phyloP scores from a whole-genome alignment of 192 early-diverging fungal species.

The Funneliformis geosporum region DNA sequence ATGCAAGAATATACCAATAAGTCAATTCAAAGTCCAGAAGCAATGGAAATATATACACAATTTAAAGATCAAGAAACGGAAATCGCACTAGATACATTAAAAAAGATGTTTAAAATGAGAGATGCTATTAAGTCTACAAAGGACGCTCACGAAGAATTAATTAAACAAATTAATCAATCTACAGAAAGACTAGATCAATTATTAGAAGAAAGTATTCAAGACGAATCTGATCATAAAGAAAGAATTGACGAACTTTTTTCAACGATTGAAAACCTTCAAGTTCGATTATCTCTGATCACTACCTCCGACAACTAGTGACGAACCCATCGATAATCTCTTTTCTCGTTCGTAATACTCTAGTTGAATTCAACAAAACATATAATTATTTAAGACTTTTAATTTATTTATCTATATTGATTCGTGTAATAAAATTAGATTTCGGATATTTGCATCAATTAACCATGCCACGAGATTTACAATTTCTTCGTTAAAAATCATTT shows the following conservation, averaged over 20 bases:
- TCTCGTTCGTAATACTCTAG: no score
- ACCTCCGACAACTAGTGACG: no score
- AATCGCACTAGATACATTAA: background rate
- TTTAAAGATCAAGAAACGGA: background rate
- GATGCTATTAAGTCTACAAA: background rate
- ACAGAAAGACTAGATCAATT: background rate
- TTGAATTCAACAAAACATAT: no score
- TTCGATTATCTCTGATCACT: background rate
- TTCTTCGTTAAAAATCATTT: no score
- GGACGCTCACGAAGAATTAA: background rate
- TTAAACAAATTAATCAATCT: background rate
- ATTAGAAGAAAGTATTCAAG: background rate
- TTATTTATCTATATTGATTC: no score
- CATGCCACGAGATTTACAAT: no score
- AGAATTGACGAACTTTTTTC: background rate
- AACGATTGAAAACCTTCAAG: background rate
- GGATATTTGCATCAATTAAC: no score
- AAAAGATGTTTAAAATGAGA: background rate
- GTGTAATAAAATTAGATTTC: no score
- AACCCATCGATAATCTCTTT: no score
- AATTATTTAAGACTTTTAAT: no score
- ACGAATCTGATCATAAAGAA: background rate
- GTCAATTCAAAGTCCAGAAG: background rate
- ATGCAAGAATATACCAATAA: background rate
- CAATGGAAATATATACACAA: background rate